Evolutionary conservation across 1,284 basidiomycete species (phyloP).

Genomic region (Blastosporella zonata): DNA sequence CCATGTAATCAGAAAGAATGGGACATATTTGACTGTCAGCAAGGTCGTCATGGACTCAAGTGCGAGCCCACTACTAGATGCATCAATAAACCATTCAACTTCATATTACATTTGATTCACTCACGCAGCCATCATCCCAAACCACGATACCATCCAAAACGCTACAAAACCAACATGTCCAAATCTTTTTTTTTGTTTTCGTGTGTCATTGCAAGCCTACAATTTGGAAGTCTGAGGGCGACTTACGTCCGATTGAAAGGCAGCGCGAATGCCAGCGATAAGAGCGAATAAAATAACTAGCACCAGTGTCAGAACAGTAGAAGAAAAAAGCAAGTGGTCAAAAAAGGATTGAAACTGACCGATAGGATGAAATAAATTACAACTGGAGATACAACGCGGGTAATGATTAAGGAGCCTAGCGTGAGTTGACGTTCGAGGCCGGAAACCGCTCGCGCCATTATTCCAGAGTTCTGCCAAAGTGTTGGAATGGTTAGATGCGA

Average conservation of each 20-base stretch:
- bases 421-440: slow-evolving; percentile 50
- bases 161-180: slow-evolving; percentile 62
- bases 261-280: slow-evolving; percentile 62
- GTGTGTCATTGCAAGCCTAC: neutral
- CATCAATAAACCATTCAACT: neutral
- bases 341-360: slow-evolving; percentile 29
- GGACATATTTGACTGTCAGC: slow-evolving; percentile 48
- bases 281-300: slow-evolving; percentile 54
- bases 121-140: slow-evolving; percentile 54
- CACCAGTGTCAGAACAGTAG: slow-evolving; percentile 17
- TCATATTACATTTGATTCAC: slow-evolving; percentile 14
- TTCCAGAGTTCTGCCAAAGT: slow-evolving; percentile 27
- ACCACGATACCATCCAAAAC: slow-evolving; percentile 71
- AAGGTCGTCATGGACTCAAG: slow-evolving; percentile 61
- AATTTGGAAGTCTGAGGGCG: neutral
- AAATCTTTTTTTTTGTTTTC: slow-evolving; percentile 34
- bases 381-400: slow-evolving; percentile 53
- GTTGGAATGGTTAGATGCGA: slow-evolving; percentile 24
- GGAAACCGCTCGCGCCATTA: slow-evolving; percentile 34
- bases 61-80: slow-evolving; percentile 42
- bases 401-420: slow-evolving; percentile 47
- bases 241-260: slow-evolving; percentile 46
- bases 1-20: slow-evolving; percentile 60
- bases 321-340: neutral
- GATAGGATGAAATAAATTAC: slow-evolving; percentile 58